phyloP scores from a whole-genome alignment of 495 filamentous ascomycete species.

The Choiromyces venosus region DNA sequence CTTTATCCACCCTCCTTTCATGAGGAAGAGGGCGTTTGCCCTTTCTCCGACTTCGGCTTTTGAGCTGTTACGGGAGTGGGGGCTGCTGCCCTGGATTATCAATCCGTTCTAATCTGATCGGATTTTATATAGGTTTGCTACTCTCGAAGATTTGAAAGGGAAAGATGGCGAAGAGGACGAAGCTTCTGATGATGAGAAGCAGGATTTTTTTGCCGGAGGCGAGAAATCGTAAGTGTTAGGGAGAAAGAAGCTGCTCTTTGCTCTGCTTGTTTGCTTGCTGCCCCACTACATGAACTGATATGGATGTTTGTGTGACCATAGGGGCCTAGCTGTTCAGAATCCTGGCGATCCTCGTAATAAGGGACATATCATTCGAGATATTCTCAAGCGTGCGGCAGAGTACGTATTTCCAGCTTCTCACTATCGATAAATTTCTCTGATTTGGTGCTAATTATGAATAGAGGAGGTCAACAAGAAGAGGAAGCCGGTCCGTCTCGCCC shows the following conservation, averaged over 20 bases:
- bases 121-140: constrained; percentile 49
- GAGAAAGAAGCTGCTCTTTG: not conserved
- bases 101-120: constrained; percentile 5
- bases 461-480: constrained; percentile 36
- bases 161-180: constrained; percentile 55
- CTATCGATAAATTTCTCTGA: not conserved
- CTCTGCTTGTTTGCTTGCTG: not conserved
- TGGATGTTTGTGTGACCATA: constrained; percentile 8
- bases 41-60: not conserved
- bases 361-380: constrained; percentile 63
- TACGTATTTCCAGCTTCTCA: constrained; percentile 43
- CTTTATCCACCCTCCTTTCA: not conserved
- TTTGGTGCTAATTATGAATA: constrained; percentile 13
- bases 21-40: not conserved
- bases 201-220: constrained; percentile 88
- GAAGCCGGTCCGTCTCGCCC: constrained; percentile 53
- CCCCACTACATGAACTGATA: constrained; percentile 13
- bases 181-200: constrained; percentile 57
- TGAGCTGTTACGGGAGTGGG: not conserved
- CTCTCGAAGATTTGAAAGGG: constrained; percentile 51
- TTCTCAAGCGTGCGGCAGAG: constrained; percentile 76
- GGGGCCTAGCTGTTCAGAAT: constrained; percentile 85
- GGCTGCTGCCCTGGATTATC: constrained; percentile 6
- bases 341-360: constrained; percentile 53
- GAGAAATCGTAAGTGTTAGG: constrained; percentile 65